phyloP scores from a whole-genome alignment of 169 alveolate genomes.

The Babesia sp. region DNA sequence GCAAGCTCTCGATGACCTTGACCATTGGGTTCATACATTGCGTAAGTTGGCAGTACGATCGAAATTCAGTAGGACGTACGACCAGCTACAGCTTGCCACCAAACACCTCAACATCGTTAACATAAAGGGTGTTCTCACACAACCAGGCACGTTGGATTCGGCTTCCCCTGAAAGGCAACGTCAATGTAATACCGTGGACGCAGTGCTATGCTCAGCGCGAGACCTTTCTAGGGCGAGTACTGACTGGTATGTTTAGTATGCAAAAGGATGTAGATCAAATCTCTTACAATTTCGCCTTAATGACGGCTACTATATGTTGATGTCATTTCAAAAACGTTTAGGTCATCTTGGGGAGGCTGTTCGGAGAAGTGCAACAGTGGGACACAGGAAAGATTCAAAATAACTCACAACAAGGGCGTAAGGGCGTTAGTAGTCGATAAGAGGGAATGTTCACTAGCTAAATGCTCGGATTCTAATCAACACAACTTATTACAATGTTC shows the following conservation, averaged over 20 bases:
- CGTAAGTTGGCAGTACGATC: slow-evolving; percentile 4
- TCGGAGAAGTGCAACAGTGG: slow-evolving; percentile 50
- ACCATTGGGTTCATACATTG: slow-evolving; percentile 20
- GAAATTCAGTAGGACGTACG: background rate
- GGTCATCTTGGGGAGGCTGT: slow-evolving; percentile 68
- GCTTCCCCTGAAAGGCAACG: background rate
- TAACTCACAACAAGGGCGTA: slow-evolving; percentile 17
- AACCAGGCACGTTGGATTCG: background rate
- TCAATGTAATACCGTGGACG: slow-evolving; percentile 39
- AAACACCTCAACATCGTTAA: slow-evolving; percentile 14
- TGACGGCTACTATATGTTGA: background rate
- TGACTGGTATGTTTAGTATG: slow-evolving; percentile 15
- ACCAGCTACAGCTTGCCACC: slow-evolving; percentile 11
- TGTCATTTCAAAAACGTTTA: background rate
- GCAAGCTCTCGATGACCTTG: slow-evolving; percentile 26
- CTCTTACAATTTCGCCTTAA: background rate
- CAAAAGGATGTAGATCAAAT: background rate
- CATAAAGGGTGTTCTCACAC: slow-evolving; percentile 5
- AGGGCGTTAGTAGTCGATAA: slow-evolving; percentile 8
- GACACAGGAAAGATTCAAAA: slow-evolving; percentile 53
- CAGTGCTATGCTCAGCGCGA: slow-evolving; percentile 23
- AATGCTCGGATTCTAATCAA: slow-evolving; percentile 34
- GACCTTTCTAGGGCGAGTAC: slow-evolving; percentile 27
- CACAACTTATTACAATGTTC: background rate
- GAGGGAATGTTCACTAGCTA: slow-evolving; percentile 23